Percentiles rank a stretch among this genome's conserved stretches.
Evolutionary conservation across 2,329 filamentous ascomycete species (phyloP).

Genomic region (Daldinia eschscholtzii): DNA sequence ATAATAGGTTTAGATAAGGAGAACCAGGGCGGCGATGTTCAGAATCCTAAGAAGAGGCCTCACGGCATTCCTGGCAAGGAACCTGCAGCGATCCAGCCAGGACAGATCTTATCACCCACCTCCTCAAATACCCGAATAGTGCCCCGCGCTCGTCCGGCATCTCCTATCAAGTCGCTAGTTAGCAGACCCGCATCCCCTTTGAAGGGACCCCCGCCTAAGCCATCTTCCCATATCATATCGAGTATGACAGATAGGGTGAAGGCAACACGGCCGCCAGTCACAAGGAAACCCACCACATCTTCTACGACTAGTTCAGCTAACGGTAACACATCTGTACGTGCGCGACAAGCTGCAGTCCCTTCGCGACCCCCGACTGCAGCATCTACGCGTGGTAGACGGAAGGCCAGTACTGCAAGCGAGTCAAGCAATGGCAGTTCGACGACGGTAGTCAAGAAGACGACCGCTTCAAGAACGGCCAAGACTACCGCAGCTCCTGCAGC

Average conservation of each 20-base stretch:
- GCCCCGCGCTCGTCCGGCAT: constrained; percentile 62
- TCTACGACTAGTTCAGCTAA: constrained; percentile 59
- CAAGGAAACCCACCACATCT: constrained; percentile 61
- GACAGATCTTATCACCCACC: constrained; percentile 81
- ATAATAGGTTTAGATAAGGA: constrained; percentile 79
- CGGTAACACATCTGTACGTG: constrained; percentile 50
- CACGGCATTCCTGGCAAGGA: constrained; percentile 60
- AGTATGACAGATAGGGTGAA: constrained; percentile 73
- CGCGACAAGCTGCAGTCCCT: constrained; percentile 55
- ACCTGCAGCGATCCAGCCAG: constrained; percentile 58
- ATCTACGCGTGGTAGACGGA: constrained; percentile 62
- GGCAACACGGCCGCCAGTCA: constrained; percentile 62
- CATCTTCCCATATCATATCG: constrained; percentile 60
- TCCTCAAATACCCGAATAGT: constrained; percentile 82
- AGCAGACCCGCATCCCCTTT: constrained; percentile 52
- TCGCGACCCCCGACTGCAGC: constrained; percentile 56
- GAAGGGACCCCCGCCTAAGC: constrained; percentile 57
- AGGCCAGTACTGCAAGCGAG: constrained; percentile 71
- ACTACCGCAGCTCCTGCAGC: constrained; percentile 53
- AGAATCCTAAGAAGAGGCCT: constrained; percentile 78
- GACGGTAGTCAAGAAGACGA: constrained; percentile 70
- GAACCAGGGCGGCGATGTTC: constrained; percentile 70
- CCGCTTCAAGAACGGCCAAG: constrained; percentile 55
- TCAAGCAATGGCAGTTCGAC: constrained; percentile 73
- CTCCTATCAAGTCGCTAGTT: constrained; percentile 69